A percentile compares a stretch with the other conserved stretches of the same genome.
phyloP scores from a whole-genome alignment of 2,329 filamentous ascomycete genomes.

The Xylaria sp. region DNA sequence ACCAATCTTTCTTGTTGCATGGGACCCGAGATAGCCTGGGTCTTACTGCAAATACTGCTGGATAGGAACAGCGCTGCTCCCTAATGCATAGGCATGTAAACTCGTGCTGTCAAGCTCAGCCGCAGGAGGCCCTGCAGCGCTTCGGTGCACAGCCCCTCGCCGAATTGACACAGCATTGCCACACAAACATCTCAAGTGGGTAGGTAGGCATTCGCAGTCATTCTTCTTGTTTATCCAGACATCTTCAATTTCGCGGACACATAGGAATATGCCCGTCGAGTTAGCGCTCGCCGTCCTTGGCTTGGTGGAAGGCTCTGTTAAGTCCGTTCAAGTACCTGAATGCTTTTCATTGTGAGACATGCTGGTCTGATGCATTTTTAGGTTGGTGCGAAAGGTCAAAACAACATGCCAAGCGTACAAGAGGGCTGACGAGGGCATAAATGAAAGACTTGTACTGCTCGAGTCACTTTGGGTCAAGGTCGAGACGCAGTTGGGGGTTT shows the following conservation, averaged over 20 bases:
- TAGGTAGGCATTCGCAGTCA: no score
- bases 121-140: neutral
- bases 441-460: slow-evolving; percentile 1
- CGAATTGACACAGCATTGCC: neutral
- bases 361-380: neutral
- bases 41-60: neutral
- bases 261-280: slow-evolving; percentile 2
- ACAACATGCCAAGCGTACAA: slow-evolving; percentile 7
- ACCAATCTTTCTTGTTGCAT: neutral
- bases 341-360: neutral
- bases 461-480: slow-evolving; percentile 12
- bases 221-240: no score
- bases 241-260: neutral
- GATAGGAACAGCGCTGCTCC: neutral
- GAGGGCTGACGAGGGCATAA: slow-evolving; percentile 6
- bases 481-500: slow-evolving; percentile 12
- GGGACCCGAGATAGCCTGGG: neutral
- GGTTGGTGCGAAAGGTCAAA: slow-evolving; percentile 12
- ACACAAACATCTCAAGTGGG: no score
- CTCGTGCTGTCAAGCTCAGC: neutral
- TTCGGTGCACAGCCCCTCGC: slow-evolving; percentile 2
- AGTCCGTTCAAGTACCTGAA: neutral
- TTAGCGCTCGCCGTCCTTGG: slow-evolving; percentile 5
- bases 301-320: slow-evolving; percentile 13
- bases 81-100: neutral